Evolutionary conservation across 2,329 filamentous ascomycete genomes (phyloP), one percentile per base, ranked within the genome.

Genomic region (Penicillium sp.): DNA sequence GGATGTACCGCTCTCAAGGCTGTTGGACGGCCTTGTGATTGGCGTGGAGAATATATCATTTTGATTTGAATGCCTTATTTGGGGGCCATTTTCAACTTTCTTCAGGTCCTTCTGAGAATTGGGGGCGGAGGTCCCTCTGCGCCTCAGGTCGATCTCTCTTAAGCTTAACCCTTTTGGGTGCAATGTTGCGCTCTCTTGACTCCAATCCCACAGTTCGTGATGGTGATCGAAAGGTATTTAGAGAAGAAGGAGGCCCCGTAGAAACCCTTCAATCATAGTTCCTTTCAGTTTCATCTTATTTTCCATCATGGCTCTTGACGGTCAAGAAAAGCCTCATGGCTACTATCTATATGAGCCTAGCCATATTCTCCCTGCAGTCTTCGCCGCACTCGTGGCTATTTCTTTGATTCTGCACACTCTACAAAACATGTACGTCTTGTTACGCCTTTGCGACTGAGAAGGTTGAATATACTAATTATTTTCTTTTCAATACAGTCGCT

Each of bases 361-460:
- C 44, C 68, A 72, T 65, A 58, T 65, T 7, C 55, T 73, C 21
- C 71, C 71, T 8, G 63, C 64, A 2, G 55, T 72, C 18, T 74
- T 74, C 48, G 66, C 70, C 8, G 65, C 57, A 3, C 42, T 74
- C 3, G 61, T 73, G 18, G 68, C 65, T 24, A 43, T 66, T 33
- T 73, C 71, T 9, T 52, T 72, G 4, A 5, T 67, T 1, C 13
- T 68, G 14, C 71, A 74, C 42, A 56, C 62, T 14, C 70, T 60
- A 46, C 71, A 74, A 49, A 74, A 72, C 47, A 69, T 70, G 70
- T 73, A 33, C 53, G 69, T 56, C 16, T 24, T 7, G 3, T 3
- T 18, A 10, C 4, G 5, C 14, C 36, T 9, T 29, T 10, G 3
- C 11, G 2, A 23, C 3, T 10, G 10, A 16, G 7, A 11, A 40